Base-by-base conservation (phyloP, 73 alveolate genomes). In the Paramecium caudatum region DNA sequence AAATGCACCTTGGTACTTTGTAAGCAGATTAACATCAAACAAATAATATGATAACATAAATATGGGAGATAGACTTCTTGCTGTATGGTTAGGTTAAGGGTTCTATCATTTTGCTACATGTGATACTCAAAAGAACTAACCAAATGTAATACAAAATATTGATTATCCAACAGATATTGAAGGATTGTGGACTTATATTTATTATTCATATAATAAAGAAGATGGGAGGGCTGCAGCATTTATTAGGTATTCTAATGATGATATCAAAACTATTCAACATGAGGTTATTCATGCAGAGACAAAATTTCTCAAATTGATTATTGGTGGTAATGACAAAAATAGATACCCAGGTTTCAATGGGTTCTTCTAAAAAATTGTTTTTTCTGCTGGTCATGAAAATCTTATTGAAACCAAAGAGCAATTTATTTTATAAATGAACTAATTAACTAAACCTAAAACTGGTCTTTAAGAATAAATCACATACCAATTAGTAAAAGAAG, bases 131-230 rank as follows among this genome's bases (percentile, higher is more conserved):
- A 68, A 68, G 47, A 37, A 37, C 5, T 1, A 68, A 34, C 48
- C 61, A 0, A 68, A 68, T 68, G 15, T 68, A 0, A 37, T 68
- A 37, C 19, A 34, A 13, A 32, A 32, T 34, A 37, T 68, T 16
- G 50, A 68, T 37, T 68, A 68, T 68, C 90, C 90, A 12, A 21
- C 78, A 30, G 90, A 80, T 46, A 80, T 80, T 46, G 90, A 80
- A 16, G 90, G 90, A 23, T 45, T 80, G 10, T 80, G 90, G 90
- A 80, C 90, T 0, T 80, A 46, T 12, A 41, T 80, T 1, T 47
- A 80, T 46, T 80, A 80, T 45, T 80, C 90, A 2, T 68, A 68
- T 16, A 68, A 30, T 33, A 37, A 34, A 37, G 30, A 68, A 68
- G 37, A 9, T 33, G 7, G 34, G 17, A 34, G 6, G 36, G 84